Evolutionary conservation across 805 yeast species (phyloP).

Genomic region (Wickerhamomyces bovis): DNA sequence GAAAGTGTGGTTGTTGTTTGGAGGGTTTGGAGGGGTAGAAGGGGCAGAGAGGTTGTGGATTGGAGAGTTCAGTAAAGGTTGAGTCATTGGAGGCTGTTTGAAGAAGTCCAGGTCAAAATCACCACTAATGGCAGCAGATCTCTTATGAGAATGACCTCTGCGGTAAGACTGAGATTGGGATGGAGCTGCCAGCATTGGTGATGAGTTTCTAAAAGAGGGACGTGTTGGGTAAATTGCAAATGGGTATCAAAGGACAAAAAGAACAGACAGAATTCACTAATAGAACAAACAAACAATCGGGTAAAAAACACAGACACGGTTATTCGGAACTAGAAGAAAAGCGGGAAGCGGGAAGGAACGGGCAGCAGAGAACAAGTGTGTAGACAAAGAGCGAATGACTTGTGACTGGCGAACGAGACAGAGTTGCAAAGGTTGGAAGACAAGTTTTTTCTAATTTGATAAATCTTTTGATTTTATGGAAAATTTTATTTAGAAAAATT

Average conservation of each 20-base stretch:
- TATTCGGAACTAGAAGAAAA: too few species aligned
- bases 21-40: neutral
- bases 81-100: constrained; percentile 16
- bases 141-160: constrained; percentile 69
- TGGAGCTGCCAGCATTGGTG: constrained; percentile 17
- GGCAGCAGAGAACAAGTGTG: neutral
- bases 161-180: constrained; percentile 18
- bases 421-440: too few species aligned
- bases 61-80: constrained; percentile 7
- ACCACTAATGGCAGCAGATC: constrained; percentile 86
- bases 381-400: neutral
- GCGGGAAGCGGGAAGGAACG: neutral
- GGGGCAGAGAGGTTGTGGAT: neutral
- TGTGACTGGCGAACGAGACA: neutral
- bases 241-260: neutral
- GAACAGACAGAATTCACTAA: neutral
- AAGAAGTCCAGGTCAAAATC: constrained; percentile 52
- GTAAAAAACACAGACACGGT: too few species aligned
- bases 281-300: too few species aligned
- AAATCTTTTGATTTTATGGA: too few species aligned
- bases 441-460: too few species aligned
- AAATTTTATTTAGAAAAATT: neutral
- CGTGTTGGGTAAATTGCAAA: neutral
- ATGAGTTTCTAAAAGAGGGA: neutral
- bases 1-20: neutral